Conservation (phyloP, 2,329 filamentous ascomycete species). For the Pyrenophora graminea region DNA sequence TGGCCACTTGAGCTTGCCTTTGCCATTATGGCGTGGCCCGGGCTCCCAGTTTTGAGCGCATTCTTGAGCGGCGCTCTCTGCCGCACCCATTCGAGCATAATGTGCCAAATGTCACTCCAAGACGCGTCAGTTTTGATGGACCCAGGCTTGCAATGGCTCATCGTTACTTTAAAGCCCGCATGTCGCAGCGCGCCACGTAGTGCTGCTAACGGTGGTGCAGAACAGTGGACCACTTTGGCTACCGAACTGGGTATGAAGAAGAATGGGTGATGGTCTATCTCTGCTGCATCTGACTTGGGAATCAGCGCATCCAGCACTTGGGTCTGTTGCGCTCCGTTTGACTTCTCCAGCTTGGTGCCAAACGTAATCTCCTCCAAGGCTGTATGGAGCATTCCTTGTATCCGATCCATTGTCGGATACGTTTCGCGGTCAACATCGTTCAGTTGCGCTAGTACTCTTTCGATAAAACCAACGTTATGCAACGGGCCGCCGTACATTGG, state of each 20-base stretch:
- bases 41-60: slow-evolving; percentile 68
- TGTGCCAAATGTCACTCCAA: slow-evolving; percentile 86
- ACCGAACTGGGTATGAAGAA: slow-evolving; percentile 79
- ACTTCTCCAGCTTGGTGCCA: slow-evolving; percentile 26
- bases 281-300: slow-evolving; percentile 41
- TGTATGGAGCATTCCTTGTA: slow-evolving; percentile 89
- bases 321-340: slow-evolving; percentile 22
- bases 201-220: slow-evolving; percentile 76
- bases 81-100: slow-evolving; percentile 89
- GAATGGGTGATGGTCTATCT: slow-evolving; percentile 77
- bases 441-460: slow-evolving; percentile 74
- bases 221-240: slow-evolving; percentile 75
- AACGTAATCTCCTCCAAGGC: slow-evolving; percentile 73
- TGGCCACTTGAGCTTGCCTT: slow-evolving; percentile 26
- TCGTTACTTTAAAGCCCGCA: slow-evolving; percentile 79
- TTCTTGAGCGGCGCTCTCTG: slow-evolving; percentile 80
- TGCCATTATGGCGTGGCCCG: slow-evolving; percentile 67
- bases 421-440: slow-evolving; percentile 67
- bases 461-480: slow-evolving; percentile 82
- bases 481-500: slow-evolving; percentile 94
- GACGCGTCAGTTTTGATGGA: slow-evolving; percentile 94
- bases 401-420: slow-evolving; percentile 79
- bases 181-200: slow-evolving; percentile 80
- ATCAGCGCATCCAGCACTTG: slow-evolving; percentile 44
- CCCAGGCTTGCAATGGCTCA: slow-evolving; percentile 86